phyloP scores from a whole-genome alignment of 139 green algal species.

The Auxenochlorella protothecoides region DNA sequence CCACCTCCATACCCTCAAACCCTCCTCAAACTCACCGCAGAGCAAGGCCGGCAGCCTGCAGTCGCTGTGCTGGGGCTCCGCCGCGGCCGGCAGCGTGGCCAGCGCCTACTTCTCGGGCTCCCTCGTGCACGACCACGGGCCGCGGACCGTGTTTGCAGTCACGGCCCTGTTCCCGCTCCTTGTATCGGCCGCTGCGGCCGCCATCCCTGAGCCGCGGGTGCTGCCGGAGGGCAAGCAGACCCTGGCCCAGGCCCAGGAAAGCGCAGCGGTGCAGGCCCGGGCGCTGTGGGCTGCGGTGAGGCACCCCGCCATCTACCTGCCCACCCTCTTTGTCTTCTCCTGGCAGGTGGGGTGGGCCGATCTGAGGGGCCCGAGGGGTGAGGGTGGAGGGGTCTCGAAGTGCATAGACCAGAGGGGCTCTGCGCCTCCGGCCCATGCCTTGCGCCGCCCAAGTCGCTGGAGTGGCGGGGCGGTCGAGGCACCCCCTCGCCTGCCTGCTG shows the following conservation, averaged over 20 bases:
- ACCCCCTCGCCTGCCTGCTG: no score
- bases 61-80: slow-evolving; percentile 83
- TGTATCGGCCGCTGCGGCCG: slow-evolving; percentile 33
- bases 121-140: slow-evolving; percentile 55
- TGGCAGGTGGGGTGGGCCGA: slow-evolving; percentile 40
- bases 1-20: background rate
- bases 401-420: no score
- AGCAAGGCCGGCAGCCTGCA: slow-evolving; percentile 73
- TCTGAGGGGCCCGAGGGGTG: background rate
- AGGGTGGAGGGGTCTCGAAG: no score
- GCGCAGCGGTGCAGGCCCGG: slow-evolving; percentile 10
- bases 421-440: no score
- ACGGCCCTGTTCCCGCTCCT: slow-evolving; percentile 65
- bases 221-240: background rate
- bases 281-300: slow-evolving; percentile 41
- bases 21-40: slow-evolving; percentile 23
- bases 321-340: slow-evolving; percentile 65
- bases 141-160: slow-evolving; percentile 49
- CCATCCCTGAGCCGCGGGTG: slow-evolving; percentile 46
- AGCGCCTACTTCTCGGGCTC: slow-evolving; percentile 78
- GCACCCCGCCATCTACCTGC: slow-evolving; percentile 48
- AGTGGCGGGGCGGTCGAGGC: no score
- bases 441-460: no score
- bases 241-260: background rate
- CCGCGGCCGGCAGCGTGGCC: slow-evolving; percentile 66